Evolutionary conservation across 768 basidiomycete genomes (phyloP), one percentile per base, ranked within the genome.

Genomic region (Steccherinum ochraceum): DNA sequence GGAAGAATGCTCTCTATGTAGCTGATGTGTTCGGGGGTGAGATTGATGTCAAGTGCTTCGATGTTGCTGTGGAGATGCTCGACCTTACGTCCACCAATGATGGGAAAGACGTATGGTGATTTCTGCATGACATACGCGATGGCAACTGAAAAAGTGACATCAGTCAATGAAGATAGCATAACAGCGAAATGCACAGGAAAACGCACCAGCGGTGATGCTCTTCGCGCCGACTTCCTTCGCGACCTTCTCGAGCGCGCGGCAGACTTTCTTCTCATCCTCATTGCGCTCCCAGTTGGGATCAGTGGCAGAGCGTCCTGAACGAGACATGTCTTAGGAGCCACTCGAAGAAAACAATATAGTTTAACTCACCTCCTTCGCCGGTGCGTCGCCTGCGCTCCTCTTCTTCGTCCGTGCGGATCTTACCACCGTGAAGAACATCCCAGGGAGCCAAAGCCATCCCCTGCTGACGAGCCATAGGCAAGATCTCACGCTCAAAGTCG

Each of bases 81-180:
- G 21, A 76, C 60, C 54, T 76, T 80, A 40, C 73, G 65, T 0
- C 74, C 72, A 3, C 76, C 76, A n/a, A n/a, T n/a, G n/a, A n/a
- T n/a, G n/a, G n/a, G n/a, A n/a, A n/a, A n/a, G n/a, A n/a, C n/a
- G n/a, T 16, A 78, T 60, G 72, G 71, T 4, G 71, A 65, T 58
- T 78, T 80, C 18, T 76, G 73, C 59, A 80, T 61, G 11, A 78
- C 63, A 51, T 78, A 78, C 11, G 76, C 74, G 49, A 80, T 72
- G 4, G 75, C 74, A 3, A 77, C 74, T 72, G 12, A 10, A 16
- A 45, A n/a, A n/a, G n/a, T n/a, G n/a, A n/a, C n/a, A n/a, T n/a
- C n/a, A n/a, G n/a, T n/a, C n/a, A n/a, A n/a, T n/a, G n/a, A n/a
- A n/a, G n/a, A n/a, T n/a, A n/a, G n/a, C n/a, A n/a, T n/a, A n/a